These are phyloP conservation scores for Parasitella parasitica DNA, from an alignment of 371 early-diverging fungal genomes.

Conservation along the genomic window DNA sequence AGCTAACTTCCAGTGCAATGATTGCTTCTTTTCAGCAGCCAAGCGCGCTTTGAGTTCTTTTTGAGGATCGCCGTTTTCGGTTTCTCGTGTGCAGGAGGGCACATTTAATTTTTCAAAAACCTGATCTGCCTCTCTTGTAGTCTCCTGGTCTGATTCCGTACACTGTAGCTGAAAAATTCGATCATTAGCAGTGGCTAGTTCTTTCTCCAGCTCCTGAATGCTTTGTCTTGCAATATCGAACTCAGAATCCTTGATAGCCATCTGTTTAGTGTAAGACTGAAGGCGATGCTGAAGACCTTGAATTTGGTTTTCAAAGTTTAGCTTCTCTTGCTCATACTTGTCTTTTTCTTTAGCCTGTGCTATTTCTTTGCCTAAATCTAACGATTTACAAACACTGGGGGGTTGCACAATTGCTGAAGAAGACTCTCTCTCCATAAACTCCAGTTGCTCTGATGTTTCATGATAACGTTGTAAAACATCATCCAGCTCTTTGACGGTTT, in stretches of 20 bases:
- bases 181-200: not conserved
- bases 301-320: constrained; percentile 15
- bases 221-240: not conserved
- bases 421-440: constrained; percentile 12
- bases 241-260: constrained; percentile 6
- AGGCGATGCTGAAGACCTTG: constrained; percentile 7
- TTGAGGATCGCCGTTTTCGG: not conserved
- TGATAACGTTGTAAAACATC: constrained; percentile 24
- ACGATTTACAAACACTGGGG: not conserved
- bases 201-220: constrained; percentile 5
- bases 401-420: not conserved
- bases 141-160: not conserved
- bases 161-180: not conserved
- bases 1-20: constrained; percentile 4
- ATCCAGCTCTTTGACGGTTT: constrained; percentile 27
- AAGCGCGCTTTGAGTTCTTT: not conserved
- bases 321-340: constrained; percentile 11
- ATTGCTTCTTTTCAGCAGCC: constrained; percentile 2
- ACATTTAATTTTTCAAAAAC: not conserved
- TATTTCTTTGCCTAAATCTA: constrained; percentile 37
- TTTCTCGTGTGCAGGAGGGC: not conserved
- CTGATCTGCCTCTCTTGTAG: not conserved
- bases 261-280: not conserved
- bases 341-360: constrained; percentile 40
- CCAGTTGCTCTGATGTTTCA: constrained; percentile 21